Evolutionary conservation across 1,139 yeast genomes (phyloP), one percentile per base, ranked within the genome.

Genomic region (Yamadazyma aaseri): DNA sequence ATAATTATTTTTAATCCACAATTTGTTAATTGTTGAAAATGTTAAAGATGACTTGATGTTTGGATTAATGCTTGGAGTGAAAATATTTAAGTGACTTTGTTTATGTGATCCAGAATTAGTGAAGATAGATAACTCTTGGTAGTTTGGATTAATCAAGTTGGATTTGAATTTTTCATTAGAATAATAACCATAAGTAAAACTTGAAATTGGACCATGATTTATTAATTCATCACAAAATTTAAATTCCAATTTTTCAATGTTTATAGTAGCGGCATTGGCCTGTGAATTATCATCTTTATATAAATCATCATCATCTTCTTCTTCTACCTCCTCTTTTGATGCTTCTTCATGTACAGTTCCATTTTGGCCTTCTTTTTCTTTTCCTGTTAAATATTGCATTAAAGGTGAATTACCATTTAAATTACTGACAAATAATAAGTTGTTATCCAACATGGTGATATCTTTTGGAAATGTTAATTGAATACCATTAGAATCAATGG

Each of bases 181-280:
- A 24, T 75, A 69, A 35, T 71, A 65, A 0, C 94, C 96, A 26
- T 82, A 53, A 0, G 89, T 72, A 44, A 89, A 72, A 30, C 81
- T 77, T 2, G 86, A 71, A 9, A 86, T 66, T 0, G 96, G 96
- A 0, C 97, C 96, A 46, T 76, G 69, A 47, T 82, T 85, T 3
- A 71, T 53, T 16, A 90, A 58, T 3, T 61, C 60, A 45, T 87
- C 95, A 27, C 73, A 63, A 9, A 66, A 46, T 11, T 58, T 56
- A 33, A 78, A 73, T 32, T 63, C 63, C 30, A 71, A 53, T 4
- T 65, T 58, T 8, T 56, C 56, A 11, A 53, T 51, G 23, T 55
- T 63, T 24, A 58, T 58, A 20, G 51, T 63, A 15, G 63, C 71
- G 28, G 66, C 69, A 25, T 59, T 69, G 32, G 54, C 63, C n/a